These are phyloP conservation scores for Trichoderma asperelloides DNA, from an alignment of 495 filamentous ascomycete species.

Conservation along the genomic window DNA sequence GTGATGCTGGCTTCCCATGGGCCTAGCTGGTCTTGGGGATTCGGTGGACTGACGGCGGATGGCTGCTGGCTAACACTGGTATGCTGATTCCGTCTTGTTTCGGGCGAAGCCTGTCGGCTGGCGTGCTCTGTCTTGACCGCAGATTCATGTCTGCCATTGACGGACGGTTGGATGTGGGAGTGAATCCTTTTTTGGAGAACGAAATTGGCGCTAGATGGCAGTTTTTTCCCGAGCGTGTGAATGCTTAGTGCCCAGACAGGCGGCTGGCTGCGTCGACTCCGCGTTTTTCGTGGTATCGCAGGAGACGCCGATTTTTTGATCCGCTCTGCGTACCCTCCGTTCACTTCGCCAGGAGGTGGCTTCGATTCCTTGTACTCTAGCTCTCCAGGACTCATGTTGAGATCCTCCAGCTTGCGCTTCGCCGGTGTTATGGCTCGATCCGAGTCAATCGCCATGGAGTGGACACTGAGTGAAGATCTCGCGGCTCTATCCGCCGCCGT, in stretches of 20 bases:
- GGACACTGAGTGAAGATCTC: not conserved
- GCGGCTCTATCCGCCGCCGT: constrained; percentile 13
- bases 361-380: constrained; percentile 33
- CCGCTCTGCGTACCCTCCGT: constrained; percentile 27
- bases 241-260: constrained; percentile 38
- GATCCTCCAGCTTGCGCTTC: constrained; percentile 47
- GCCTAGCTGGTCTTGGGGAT: constrained; percentile 32
- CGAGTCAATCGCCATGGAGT: constrained; percentile 24
- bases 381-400: constrained; percentile 35
- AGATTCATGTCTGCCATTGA: constrained; percentile 29
- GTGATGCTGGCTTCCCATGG: constrained; percentile 70
- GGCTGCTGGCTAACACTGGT: not conserved
- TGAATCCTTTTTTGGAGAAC: constrained; percentile 26
- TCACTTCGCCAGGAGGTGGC: constrained; percentile 34
- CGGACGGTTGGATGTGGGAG: constrained; percentile 11
- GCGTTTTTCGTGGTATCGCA: constrained; percentile 26
- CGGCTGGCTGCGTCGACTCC: constrained; percentile 25
- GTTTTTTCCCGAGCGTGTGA: constrained; percentile 14
- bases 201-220: constrained; percentile 25
- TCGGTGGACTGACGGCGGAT: not conserved
- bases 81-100: constrained; percentile 26
- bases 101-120: constrained; percentile 41
- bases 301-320: constrained; percentile 19
- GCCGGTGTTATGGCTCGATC: constrained; percentile 29
- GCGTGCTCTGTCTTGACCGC: constrained; percentile 21